Evolutionary conservation across 2,329 filamentous ascomycete species (phyloP), one percentile per base, ranked within the genome.

Genomic region (Akanthomyces muscarius): DNA sequence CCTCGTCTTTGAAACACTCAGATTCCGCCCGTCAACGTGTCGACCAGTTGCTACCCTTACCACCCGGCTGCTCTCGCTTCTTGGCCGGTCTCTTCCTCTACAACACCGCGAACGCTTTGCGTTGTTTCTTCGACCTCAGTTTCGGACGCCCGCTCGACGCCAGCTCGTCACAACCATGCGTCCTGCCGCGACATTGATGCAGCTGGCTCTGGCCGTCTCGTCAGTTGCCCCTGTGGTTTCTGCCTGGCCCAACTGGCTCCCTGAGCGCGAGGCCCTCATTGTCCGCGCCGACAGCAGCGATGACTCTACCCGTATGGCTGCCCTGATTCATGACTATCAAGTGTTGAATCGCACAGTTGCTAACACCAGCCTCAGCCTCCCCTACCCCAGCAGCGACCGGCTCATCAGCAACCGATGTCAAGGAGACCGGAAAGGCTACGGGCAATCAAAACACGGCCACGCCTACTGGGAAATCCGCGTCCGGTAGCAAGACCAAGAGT

Each of bases 181-280:
- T 77, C 73, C 79, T 66, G 74, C 80, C 66, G 73, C 73, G 55
- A 76, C 77, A 56, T 68, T 84, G 61, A 72, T 80, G 70, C 78
- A 80, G 51, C 70, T 84, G 68, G 78, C 83, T 58, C 66, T 82
- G 62, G 76, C 85, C 67, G 76, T 87, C 18, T 74, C 74, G 50
- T 79, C 84, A 38, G 73, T 86, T 60, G 74, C 81, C 10, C 77
- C 80, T 18, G 67, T 83, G 25, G 79, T 79, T n/a, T 78, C 82
- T 61, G 83, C 80, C 63, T 86, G 84, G 84, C 81, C 84, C 23
- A 74, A 72, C 65, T 86, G 81, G 80, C 74, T 86, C 44, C 83
- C 84, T 21, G 78, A 82, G 14, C 54, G 80, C 42, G 80, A 86
- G 66, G 71, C 80, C 16, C 70, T 88, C 42, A 74, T 87, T 47